Evolutionary conservation across 2,329 filamentous ascomycete genomes (phyloP).

Genomic region (Metarhizium humberi): DNA sequence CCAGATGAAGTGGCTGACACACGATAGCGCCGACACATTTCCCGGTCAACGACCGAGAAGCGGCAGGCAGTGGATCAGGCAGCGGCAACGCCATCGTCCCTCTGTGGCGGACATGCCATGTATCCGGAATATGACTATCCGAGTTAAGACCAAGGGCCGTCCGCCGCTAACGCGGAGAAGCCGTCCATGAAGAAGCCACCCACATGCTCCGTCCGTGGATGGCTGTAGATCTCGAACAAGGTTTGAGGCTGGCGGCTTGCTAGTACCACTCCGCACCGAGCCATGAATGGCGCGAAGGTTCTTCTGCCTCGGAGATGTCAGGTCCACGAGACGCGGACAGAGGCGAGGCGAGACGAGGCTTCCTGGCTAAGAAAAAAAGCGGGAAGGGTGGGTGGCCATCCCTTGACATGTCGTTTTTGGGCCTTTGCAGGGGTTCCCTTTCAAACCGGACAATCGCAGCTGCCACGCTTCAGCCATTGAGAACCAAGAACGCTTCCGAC

Average conservation of each 20-base stretch:
- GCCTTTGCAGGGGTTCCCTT: background rate
- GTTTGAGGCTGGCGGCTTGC: background rate
- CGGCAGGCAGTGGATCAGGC: background rate
- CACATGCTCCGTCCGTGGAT: too few species aligned
- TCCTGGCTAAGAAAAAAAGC: background rate
- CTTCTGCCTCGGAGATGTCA: background rate
- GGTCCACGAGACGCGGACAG: background rate
- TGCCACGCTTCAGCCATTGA: background rate
- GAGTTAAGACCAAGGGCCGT: background rate
- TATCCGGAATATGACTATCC: background rate
- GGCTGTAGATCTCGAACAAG: background rate
- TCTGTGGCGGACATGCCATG: background rate
- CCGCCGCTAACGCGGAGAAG: background rate
- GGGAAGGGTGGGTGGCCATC: background rate
- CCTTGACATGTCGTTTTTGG: background rate
- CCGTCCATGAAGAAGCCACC: background rate
- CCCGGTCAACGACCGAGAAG: background rate
- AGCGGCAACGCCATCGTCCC: background rate
- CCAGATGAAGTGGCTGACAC: slow-evolving; percentile 1
- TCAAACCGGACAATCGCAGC: background rate
- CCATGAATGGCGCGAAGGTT: background rate
- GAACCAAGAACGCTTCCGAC: background rate
- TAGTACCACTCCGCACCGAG: too few species aligned
- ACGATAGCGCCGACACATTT: background rate
- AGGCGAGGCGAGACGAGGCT: background rate